These are phyloP conservation scores for Microdochium bolleyi DNA, from an alignment of 2,329 filamentous ascomycete genomes.

Conservation along the genomic window DNA sequence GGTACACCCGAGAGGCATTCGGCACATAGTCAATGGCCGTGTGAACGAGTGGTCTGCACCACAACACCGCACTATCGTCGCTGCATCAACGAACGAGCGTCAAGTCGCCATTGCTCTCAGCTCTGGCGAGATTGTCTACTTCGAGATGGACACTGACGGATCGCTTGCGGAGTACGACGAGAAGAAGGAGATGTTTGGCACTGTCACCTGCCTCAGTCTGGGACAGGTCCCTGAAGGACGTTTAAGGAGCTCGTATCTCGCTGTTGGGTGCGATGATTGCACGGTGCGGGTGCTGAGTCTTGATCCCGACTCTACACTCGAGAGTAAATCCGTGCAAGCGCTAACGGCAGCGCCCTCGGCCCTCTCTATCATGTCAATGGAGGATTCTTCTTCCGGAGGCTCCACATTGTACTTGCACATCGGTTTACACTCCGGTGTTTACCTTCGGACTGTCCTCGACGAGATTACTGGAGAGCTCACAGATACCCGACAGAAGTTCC, in stretches of 20 bases:
- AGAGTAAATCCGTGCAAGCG: conserved; percentile 91
- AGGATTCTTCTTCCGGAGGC: conserved; percentile 83
- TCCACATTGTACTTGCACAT: conserved; percentile 92
- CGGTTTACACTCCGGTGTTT: conserved; percentile 89
- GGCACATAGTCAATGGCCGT: conserved; percentile 71
- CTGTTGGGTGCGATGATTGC: conserved; percentile 93
- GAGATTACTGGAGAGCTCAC: conserved; percentile 93
- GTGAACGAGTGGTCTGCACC: conserved; percentile 93
- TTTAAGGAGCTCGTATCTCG: conserved; percentile 82
- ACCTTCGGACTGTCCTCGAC: conserved; percentile 88
- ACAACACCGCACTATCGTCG: conserved; percentile 89
- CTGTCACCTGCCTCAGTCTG: conserved; percentile 88
- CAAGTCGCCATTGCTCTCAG: conserved; percentile 92
- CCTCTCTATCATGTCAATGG: conserved; percentile 89
- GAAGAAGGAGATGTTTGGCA: conserved; percentile 89
- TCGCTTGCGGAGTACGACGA: conserved; percentile 91
- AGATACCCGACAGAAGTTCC: conserved; percentile 88
- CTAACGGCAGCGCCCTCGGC: conserved; percentile 84
- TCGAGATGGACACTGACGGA: conserved; percentile 91
- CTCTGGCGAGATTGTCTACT: conserved; percentile 95
- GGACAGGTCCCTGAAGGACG: conserved; percentile 89
- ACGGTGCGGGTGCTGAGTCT: conserved; percentile 89
- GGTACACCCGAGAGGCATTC: conserved; percentile 92
- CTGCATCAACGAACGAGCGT: conserved; percentile 84
- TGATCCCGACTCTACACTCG: conserved; percentile 81